Base-by-base conservation (phyloP, 2,329 filamentous ascomycete genomes). In the Apiospora arundinis region DNA sequence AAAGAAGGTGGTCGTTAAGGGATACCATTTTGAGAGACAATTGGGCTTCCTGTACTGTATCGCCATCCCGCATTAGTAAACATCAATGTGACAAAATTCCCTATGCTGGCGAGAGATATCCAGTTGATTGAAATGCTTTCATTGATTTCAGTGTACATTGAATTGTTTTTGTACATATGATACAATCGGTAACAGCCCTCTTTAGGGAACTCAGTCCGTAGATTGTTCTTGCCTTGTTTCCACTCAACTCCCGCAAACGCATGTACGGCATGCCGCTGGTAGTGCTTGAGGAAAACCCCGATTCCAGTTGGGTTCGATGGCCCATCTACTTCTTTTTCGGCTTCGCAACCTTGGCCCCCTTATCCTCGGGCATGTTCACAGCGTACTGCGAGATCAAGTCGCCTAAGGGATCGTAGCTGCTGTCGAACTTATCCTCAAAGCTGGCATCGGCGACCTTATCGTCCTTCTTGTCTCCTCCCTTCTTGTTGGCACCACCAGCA, bases 331-430 rank as follows among this genome's bases (percentile, higher is more conserved):
- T 67, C 65, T 67, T 67, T 23, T 46, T 46, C 5, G 65, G 12
- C 42, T 44, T 44, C 25, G 65, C 40, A 9, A 46, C 40, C 40
- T 67, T 67, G n/a, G 65, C 40, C 12, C 12, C n/a, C n/a, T 67
- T 67, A 5, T 67, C 65, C 23, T 67, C 63, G 37, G 37, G 37
- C 40, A 18, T 1, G 40, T 9, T n/a, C 37, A 45, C 45, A 82
- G 83, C 77, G 66, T 89, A 90, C 9, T 82, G 82, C 21, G 84
- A 82, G 72, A 91, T 86, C 73, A 90, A 74, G 75, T 89, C 87
- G n/a, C 82, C 81, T 73, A 88, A 81, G 7, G 79, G 78, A 71
- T 83, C 82, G 12, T 77, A 78, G 12, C 77, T 74, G 56, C 32
- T 40, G 70, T 80, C 76, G 6, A 71, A 68, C 25, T 76, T 75